Base-by-base conservation (phyloP, 2,329 filamentous ascomycete genomes). In the Aspergillus pseudoglaucus region DNA sequence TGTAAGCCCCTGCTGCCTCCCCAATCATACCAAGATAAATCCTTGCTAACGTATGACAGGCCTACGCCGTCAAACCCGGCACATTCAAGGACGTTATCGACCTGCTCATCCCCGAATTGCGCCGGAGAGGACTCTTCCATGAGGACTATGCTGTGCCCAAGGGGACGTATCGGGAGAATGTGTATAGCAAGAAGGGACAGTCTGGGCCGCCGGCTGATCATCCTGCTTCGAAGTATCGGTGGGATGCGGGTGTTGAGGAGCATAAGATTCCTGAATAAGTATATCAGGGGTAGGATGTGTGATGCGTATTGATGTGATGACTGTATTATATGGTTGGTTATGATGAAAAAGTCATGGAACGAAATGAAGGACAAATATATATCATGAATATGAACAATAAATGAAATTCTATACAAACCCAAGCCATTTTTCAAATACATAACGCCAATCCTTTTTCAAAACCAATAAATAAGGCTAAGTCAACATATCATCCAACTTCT, bases 401-500 rank as follows among this genome's bases (percentile, higher is more conserved):
- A 37, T 15, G n/a, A 30, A 30, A 30, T 30, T 30, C 25, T 30
- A 30, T 17, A 35, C 33, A 39, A 39, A 15, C 15, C 15, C 15
- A 20, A 22, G 22, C 37, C 8, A 39, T 5, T 20, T 18, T 39
- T 18, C n/a, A 18, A 39, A 39, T 18, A 39, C 33, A 35, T 30
- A 17, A 35, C 33, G 15, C 37, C 17, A 39, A 39, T 18, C 37
- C n/a, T 18, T 18, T 10, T 18, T 12, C 17, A 12, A 12, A 39
- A 30, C 14, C 22, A 25, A 15, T 17, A 41, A 14, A 18, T 5
- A 25, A 4, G 27, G 27, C 57, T 82, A 95, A 71, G 88, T 87
- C 73, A 96, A 76, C 91, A 96, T 96, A 45, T 84, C 83, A 69
- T 95, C 89, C 64, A 97, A 71, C 59, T 85, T 90, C 77, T 97